phyloP scores from a whole-genome alignment of 2,329 filamentous ascomycete species.

The Colletotrichum sp. region DNA sequence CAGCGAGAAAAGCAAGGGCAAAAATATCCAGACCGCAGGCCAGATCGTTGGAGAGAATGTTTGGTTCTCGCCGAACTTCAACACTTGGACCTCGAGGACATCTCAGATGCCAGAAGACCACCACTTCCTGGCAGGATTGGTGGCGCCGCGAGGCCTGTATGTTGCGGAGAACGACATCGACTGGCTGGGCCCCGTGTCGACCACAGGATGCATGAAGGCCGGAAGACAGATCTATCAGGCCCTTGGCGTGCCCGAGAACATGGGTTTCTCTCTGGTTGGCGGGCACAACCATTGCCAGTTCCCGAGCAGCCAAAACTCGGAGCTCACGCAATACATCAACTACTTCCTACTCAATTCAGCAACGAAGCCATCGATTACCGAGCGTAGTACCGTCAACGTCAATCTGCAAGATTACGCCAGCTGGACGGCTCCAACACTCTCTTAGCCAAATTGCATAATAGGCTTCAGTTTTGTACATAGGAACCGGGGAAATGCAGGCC shows the following conservation, averaged over 20 bases:
- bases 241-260: constrained; percentile 55
- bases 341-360: constrained; percentile 46
- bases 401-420: constrained; percentile 2
- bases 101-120: constrained; percentile 59
- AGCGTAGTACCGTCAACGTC: constrained; percentile 11
- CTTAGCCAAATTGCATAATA: background rate
- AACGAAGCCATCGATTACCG: background rate
- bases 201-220: constrained; percentile 62
- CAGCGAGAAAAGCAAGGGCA: constrained; percentile 52
- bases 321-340: constrained; percentile 59
- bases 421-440: background rate
- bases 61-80: constrained; percentile 64
- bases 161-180: constrained; percentile 64
- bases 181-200: constrained; percentile 62
- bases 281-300: constrained; percentile 62
- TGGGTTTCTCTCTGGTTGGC: constrained; percentile 62
- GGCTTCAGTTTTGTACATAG: background rate
- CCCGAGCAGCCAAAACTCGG: constrained; percentile 54
- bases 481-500: background rate
- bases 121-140: constrained; percentile 60
- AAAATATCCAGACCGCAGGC: constrained; percentile 64
- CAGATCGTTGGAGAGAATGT: constrained; percentile 67
- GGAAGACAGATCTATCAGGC: constrained; percentile 59
- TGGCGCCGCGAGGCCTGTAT: constrained; percentile 59
- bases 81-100: constrained; percentile 53